Conservation (phyloP, 495 filamentous ascomycete genomes). For the Amphirosellinia nigrospora region DNA sequence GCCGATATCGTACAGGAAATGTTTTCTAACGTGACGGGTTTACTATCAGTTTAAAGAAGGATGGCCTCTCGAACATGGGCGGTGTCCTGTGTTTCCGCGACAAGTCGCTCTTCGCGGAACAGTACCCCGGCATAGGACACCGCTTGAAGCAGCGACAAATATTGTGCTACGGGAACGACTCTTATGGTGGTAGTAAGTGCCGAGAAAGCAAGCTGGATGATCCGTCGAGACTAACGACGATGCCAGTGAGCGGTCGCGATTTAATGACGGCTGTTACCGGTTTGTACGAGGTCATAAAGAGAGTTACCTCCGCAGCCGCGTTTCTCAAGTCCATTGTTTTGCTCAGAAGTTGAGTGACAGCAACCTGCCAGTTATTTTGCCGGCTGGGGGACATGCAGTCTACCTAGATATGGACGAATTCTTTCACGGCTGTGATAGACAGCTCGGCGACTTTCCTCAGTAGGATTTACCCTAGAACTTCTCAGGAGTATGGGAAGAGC, state of each 20-base stretch:
- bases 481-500: constrained; percentile 13
- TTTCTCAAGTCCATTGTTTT: constrained; percentile 12
- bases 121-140: constrained; percentile 17
- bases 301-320: constrained; percentile 14
- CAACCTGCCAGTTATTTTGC: constrained; percentile 3
- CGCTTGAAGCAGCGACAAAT: constrained; percentile 24
- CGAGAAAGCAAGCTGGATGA: neutral
- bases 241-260: constrained; percentile 20
- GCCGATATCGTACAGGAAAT: constrained; percentile 21
- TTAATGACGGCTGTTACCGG: constrained; percentile 18
- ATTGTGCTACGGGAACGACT: constrained; percentile 25
- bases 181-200: constrained; percentile 25
- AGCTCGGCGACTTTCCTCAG: constrained; percentile 12
- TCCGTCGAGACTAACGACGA: neutral
- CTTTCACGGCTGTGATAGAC: constrained; percentile 20
- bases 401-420: constrained; percentile 24
- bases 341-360: constrained; percentile 15
- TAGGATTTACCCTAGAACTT: constrained; percentile 23
- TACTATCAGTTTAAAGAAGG: constrained; percentile 23
- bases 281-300: constrained; percentile 21
- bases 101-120: constrained; percentile 7
- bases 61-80: constrained; percentile 26
- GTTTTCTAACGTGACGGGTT: constrained; percentile 26
- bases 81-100: constrained; percentile 24
- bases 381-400: constrained; percentile 19